Evolutionary conservation across 345 rosid genomes (phyloP), one percentile per base, ranked within the genome.

Genomic region (Acer campestre): DNA sequence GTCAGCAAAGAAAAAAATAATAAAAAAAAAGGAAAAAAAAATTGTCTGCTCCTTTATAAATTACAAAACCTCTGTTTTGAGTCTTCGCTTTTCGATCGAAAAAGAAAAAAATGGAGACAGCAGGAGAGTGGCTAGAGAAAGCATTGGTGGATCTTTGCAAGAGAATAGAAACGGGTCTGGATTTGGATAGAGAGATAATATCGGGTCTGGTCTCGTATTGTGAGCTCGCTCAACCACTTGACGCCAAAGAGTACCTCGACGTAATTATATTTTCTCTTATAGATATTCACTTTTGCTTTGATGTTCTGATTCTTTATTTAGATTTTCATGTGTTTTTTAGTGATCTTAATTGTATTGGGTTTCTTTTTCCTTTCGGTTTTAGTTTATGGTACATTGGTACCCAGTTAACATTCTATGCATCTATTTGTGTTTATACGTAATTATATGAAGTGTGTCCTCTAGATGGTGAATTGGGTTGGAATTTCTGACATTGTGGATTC

Each of bases 211-310:
- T 93, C 80, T 93, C 98, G 29, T 93, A 95, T 61, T 95, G 99
- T 83, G 96, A 93, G 48, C 83, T 93, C 38, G 98, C 98, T 86
- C 92, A 88, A 61, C 98, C 98, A 38, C 87, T 89, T 53, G 99
- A 95, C 74, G 98, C 99, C 77, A 92, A 93, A 80, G 99, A 93
- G 76, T 95, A 95, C 78, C 97, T 95, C 77, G 96, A 93, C 74
- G 98, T 95, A 90, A 85, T 71, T 25, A 18, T 63, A 13, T 69
- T 58, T 65, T 67, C 76, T 76, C 0, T 7, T 42, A 67, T 75
- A 7, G 1, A 6, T 14, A 25, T 48, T 44, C 40, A 42, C 46
- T 42, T 42, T 6, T 42, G 0, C 46, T 42, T 69, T 16, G 2
- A 3, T 49, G 11, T 23, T 23, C 46, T 69, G 27, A 18, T 6